Base-by-base conservation (phyloP, 2,329 filamentous ascomycete genomes). In the Aspergillus glaucus region DNA sequence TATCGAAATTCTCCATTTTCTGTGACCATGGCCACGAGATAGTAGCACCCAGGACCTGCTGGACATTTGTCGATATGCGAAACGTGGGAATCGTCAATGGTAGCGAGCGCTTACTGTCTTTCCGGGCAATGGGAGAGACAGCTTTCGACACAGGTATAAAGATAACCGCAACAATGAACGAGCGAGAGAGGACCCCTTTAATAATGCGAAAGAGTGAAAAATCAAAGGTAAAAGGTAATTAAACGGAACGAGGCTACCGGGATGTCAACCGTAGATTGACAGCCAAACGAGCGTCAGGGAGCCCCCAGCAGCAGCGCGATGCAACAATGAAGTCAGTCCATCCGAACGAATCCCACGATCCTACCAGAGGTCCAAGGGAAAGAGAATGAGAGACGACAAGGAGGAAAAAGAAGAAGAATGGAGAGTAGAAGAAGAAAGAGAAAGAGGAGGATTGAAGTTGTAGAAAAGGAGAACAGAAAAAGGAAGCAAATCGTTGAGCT, bases 21-120 rank as follows among this genome's bases (percentile, higher is more conserved):
- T 66, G 67, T 70, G 69, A 70, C 68, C 69, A 71, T 71, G 65
- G 68, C 67, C 69, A 71, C 68, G 59, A 60, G 50, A 54, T 59
- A 58, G 55, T 50, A 63, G 26, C 17, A 40, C 55, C 57, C 61
- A 64, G 62, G 58, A 60, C 62, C 59, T 58, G 64, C 57, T 67
- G 66, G 65, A 70, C 68, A 71, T 71, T 71, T 62, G 66, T 67
- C 62, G 58, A 54, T 51, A 43, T 47, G 43, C 49, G 44, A 39
- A 32, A 40, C 17, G 37, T 40, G n/a, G 37, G 50, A 47, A 45
- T 51, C 48, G 28, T 40, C 9, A 43, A 43, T 44, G 39, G 52
- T 53, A 40, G 8, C 17, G 48, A 50, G 47, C 43, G 41, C 32
- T 22, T 24, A 37, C 32, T 45, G 44, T 17, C 42, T 15, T 22